A percentile compares a stretch with the other conserved stretches of the same genome.
phyloP scores from a whole-genome alignment of 441 rosid genomes.

The Euphorbia schlechtendalii region DNA sequence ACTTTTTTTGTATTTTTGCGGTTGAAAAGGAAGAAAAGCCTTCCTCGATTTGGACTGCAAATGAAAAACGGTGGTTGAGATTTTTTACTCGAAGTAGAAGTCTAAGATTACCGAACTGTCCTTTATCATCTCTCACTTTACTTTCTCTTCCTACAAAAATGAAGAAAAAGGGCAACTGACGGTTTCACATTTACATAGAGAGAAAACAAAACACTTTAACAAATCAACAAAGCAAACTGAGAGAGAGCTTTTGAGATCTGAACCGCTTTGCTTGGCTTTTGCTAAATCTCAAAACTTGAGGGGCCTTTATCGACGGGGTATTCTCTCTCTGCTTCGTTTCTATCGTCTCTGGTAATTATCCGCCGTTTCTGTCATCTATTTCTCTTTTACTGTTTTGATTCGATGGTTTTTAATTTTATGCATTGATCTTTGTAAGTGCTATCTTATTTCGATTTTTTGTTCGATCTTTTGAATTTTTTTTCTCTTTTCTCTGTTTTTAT shows the following conservation, averaged over 20 bases:
- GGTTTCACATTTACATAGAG: neutral
- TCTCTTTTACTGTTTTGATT: neutral
- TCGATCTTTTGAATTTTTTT: neutral
- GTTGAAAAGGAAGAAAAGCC: too few relatives aligned
- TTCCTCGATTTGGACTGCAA: neutral
- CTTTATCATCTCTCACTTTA: neutral
- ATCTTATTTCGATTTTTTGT: neutral
- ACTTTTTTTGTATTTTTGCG: too few relatives aligned
- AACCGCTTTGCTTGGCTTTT: constrained; percentile 13
- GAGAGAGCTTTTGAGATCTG: constrained; percentile 25
- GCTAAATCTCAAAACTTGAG: constrained; percentile 17
- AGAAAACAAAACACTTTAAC: too few relatives aligned
- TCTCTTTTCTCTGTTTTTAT: neutral
- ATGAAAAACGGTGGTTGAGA: neutral
- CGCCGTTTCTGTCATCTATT: neutral
- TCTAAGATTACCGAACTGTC: neutral
- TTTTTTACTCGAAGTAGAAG: neutral
- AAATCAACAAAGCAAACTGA: constrained; percentile 3
- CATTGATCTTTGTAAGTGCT: neutral
- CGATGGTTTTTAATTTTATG: neutral
- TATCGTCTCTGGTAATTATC: constrained; percentile 17
- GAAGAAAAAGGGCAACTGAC: neutral
- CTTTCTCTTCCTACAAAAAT: neutral
- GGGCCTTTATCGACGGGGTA: constrained; percentile 30
- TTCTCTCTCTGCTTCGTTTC: constrained; percentile 12